Base-by-base conservation (phyloP, 345 rosid species). In the Durio zibethinus region DNA sequence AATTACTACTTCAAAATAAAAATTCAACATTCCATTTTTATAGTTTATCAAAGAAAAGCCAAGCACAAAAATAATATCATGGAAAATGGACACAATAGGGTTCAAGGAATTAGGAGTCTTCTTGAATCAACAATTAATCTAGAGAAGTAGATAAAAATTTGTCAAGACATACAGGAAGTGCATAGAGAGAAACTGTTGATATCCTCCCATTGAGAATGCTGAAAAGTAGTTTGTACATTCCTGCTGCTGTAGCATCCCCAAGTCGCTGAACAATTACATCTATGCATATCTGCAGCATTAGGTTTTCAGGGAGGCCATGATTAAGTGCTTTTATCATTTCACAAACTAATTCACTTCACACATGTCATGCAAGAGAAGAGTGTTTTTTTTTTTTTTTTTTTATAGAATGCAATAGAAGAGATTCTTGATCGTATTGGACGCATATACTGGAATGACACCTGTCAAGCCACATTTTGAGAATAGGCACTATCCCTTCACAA, bases 221-320 rank as follows among this genome's bases (percentile, higher is more conserved):
- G 77, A 90, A 88, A 36, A 94, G 87, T 72, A 94, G 75, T 82
- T 90, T 89, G 61, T 89, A 94, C 86, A 94, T 86, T 80, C 97
- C 97, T 5, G 98, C 97, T 3, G 97, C 98, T 6, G 97, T 85
- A 48, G 98, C 98, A 86, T 94, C 97, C 80, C 98, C 97, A 7
- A 93, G 90, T 66, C 98, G 94, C 82, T 94, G 97, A 77, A 94
- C 93, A 65, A 94, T 83, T 61, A 94, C 97, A 57, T 94, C 98
- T 71, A 93, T 91, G 86, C 97, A 93, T 43, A 94, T 87, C 97
- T 94, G 85, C 78, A 78, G 83, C 81, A 78, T 61, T 57, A 50
- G 3, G 7, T 52, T 48, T 38, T 43, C 18, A 52, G 42, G 78
- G 36, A 36, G 66, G 43, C 42, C 38, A 56, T 61, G 47, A 61